Evolutionary conservation across 2,329 filamentous ascomycete genomes (phyloP).

Genomic region (Chalaropsis ovoidea): DNA sequence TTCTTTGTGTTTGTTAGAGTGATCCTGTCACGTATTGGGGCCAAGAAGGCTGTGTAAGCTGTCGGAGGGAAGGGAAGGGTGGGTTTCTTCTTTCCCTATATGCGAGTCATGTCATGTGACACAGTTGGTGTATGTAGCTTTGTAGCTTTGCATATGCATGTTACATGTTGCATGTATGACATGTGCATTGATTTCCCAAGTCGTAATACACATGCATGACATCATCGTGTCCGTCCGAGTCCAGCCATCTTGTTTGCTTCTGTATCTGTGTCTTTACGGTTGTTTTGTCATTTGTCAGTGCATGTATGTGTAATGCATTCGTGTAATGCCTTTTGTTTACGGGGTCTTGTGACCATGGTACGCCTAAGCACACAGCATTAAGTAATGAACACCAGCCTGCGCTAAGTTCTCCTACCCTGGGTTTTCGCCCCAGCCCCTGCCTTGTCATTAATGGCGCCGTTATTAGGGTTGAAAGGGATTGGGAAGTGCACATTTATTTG

Average conservation of each 20-base stretch:
- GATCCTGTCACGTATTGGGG: too few species aligned
- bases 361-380: neutral
- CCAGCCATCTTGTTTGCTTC: neutral
- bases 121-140: neutral
- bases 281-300: neutral
- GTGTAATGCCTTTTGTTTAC: neutral
- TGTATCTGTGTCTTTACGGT: neutral
- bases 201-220: neutral
- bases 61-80: neutral
- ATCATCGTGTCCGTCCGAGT: conserved; percentile 1
- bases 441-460: neutral
- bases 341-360: neutral
- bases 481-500: neutral
- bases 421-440: neutral
- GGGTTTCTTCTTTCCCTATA: neutral
- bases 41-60: neutral
- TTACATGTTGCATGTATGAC: conserved; percentile 11
- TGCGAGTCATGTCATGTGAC: conserved; percentile 5
- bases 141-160: neutral
- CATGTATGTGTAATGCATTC: neutral
- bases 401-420: neutral
- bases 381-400: neutral
- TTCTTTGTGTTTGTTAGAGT: neutral
- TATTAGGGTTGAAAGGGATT: neutral
- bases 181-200: conserved; percentile 12